phyloP scores from a whole-genome alignment of 176 grass and related monocot species.

The Aegilops sharonensis region DNA sequence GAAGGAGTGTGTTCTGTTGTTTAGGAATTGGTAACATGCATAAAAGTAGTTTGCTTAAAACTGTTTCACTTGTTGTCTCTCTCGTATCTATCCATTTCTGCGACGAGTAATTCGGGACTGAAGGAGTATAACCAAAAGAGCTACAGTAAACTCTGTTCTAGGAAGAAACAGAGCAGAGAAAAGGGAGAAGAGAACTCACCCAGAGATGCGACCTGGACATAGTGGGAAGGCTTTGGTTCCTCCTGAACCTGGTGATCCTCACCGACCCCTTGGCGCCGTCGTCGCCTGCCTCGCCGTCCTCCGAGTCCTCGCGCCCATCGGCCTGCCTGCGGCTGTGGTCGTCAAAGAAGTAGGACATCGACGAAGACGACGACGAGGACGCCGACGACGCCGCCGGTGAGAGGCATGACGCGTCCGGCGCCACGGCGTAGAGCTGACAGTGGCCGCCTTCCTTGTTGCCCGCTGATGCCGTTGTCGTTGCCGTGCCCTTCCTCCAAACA shows the following conservation, averaged over 20 bases:
- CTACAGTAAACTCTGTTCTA: no score
- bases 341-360: conserved; percentile 10
- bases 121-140: no score
- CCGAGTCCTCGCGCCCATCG: not conserved
- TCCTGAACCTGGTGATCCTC: conserved; percentile 41
- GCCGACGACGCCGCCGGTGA: conserved; percentile 5
- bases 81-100: no score
- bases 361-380: not conserved
- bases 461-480: not conserved
- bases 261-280: conserved; percentile 13
- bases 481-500: conserved; percentile 24
- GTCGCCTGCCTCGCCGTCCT: not conserved
- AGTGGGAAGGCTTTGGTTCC: conserved; percentile 46
- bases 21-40: not conserved
- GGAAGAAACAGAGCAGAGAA: no score
- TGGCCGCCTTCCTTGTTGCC: not conserved
- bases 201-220: conserved; percentile 44
- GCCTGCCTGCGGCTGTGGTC: not conserved
- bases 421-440: not conserved
- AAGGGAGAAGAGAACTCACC: conserved; percentile 29
- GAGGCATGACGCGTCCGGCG: not conserved
- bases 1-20: not conserved
- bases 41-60: not conserved
- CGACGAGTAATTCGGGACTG: no score
- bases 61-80: no score